These are phyloP conservation scores for Psilocybe tampanensis DNA, from an alignment of 768 basidiomycete species.

Conservation along the genomic window DNA sequence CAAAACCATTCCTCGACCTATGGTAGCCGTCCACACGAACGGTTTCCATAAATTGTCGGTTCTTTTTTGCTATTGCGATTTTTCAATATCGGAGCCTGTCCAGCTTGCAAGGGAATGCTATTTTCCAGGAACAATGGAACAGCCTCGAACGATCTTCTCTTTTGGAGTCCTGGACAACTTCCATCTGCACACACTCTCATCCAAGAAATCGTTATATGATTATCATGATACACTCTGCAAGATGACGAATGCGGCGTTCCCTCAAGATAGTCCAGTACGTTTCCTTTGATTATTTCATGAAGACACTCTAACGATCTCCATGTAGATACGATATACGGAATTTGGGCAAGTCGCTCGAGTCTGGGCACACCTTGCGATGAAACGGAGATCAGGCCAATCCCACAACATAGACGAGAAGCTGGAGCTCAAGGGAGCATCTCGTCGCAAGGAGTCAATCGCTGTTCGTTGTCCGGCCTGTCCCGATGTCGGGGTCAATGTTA, in stretches of 20 bases:
- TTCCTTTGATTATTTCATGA: background rate
- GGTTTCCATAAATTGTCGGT: constrained; percentile 15
- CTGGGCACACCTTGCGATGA: constrained; percentile 24
- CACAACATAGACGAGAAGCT: too few species aligned
- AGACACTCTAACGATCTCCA: background rate
- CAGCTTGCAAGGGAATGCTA: constrained; percentile 5
- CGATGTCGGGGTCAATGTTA: too few species aligned
- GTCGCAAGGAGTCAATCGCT: too few species aligned
- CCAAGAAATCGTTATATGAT: constrained; percentile 33
- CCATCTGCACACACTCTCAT: constrained; percentile 30
- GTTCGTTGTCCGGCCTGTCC: too few species aligned
- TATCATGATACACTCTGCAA: constrained; percentile 24
- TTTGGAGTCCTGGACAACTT: constrained; percentile 27
- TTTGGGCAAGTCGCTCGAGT: constrained; percentile 23
- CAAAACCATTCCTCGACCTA: background rate
- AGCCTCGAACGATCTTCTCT: constrained; percentile 19
- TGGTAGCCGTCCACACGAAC: constrained; percentile 19
- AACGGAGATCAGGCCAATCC: too few species aligned
- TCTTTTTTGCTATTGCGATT: background rate
- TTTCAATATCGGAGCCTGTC: too few species aligned
- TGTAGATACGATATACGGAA: constrained; percentile 18
- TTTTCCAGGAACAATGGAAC: constrained; percentile 18
- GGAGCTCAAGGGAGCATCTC: too few species aligned
- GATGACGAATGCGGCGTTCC: constrained; percentile 24
- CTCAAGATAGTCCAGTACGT: constrained; percentile 25